Evolutionary conservation across 441 rosid genomes (phyloP), one percentile per base, ranked within the genome.

Genomic region (Pelargonium citronellum): DNA sequence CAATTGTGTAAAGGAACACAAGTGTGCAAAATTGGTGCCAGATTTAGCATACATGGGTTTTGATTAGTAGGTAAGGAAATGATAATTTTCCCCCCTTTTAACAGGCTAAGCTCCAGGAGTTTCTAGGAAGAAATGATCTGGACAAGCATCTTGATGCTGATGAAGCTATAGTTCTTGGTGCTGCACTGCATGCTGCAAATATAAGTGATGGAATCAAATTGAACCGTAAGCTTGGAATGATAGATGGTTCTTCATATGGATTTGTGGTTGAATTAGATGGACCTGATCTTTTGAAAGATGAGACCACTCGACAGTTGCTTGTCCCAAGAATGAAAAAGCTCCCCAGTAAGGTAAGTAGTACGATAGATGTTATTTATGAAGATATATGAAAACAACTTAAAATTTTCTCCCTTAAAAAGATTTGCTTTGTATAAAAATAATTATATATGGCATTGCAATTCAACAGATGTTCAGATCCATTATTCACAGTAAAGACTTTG

Each of bases 91-190:
- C 17, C 46, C 10, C 15, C 41, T 66, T 39, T 7, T 81, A 24
- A 79, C 87, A 94, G 99, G 91, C 86, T 74, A 91, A 79, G 76
- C 85, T 94, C 78, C 99, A 86, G 78, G 99, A 94, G 79, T 89
- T 83, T 82, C 86, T 94, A 66, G 96, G 94, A 73, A 90, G 88
- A 83, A 89, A 82, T 79, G 96, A 87, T 69, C 85, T 94, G 75
- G 99, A 85, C 87, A 94, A 83, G 74, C 99, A 94, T 87, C 82
- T 94, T 67, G 99, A 94, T 87, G 96, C 99, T 73, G 99, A 94
- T 83, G 99, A 94, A 82, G 99, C 96, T 62, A 85, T 89, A 77
- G 97, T 87, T 80, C 96, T 94, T 30, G 99, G 99, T 73, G 77
- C 96, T 24, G 74, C 99, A 22, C 80, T 94, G 47, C 89, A 82